A percentile compares a stretch with the other conserved stretches of the same genome.
Conservation (phyloP, 768 basidiomycete species). For the Coprinellus micaceus region DNA sequence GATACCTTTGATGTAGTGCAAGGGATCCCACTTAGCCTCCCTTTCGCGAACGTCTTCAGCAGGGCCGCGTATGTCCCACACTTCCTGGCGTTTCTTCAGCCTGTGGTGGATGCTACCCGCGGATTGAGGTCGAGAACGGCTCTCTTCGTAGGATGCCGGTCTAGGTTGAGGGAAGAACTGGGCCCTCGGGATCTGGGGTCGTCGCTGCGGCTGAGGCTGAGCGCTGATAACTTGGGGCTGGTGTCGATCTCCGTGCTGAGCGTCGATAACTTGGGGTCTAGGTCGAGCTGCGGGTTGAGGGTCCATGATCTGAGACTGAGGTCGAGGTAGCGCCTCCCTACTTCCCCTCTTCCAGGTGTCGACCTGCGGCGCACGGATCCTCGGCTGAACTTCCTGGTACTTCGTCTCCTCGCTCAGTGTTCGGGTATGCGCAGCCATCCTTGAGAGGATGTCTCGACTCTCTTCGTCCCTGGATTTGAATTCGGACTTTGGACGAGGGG, state of each 20-base stretch:
- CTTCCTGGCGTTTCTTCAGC: no score
- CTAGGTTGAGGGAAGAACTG: no score
- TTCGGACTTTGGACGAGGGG: not conserved
- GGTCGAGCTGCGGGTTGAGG: not conserved
- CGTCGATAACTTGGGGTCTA: not conserved
- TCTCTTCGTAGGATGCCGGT: no score
- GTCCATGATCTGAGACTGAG: not conserved
- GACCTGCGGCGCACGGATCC: not conserved
- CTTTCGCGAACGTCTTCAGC: no score
- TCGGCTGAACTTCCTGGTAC: not conserved
- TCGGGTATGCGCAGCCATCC: conserved; percentile 2
- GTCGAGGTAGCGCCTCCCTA: not conserved
- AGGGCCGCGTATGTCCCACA: no score
- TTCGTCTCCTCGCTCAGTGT: not conserved
- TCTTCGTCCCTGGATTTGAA: not conserved
- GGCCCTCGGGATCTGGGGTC: no score
- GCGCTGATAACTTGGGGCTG: not conserved
- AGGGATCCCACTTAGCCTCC: no score
- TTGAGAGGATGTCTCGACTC: not conserved
- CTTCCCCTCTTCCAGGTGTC: not conserved
- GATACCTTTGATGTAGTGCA: no score
- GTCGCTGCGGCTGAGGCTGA: not conserved
- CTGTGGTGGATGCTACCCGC: no score
- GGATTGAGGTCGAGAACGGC: no score
- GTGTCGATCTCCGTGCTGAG: not conserved